Percentiles rank a stretch among this genome's conserved stretches.
Evolutionary conservation across 2,329 filamentous ascomycete species (phyloP).

Genomic region (Peltaster fructicola): DNA sequence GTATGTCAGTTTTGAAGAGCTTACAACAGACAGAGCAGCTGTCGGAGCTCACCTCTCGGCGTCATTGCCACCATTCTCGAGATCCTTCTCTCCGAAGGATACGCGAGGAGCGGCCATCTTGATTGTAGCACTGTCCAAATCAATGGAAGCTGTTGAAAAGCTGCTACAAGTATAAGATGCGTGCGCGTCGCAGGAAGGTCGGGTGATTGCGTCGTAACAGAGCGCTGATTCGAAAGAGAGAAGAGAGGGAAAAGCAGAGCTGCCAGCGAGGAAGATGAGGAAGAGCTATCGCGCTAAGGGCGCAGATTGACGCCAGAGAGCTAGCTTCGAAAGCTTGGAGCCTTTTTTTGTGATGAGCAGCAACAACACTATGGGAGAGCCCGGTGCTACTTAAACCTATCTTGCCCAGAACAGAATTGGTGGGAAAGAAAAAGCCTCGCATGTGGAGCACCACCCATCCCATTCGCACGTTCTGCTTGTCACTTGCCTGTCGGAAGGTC

Average conservation of each 20-base stretch:
- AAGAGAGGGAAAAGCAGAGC: constrained; percentile 2
- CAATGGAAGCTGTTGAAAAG: constrained; percentile 12
- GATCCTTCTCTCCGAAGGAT: constrained; percentile 23
- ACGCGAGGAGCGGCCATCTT: constrained; percentile 22
- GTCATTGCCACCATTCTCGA: constrained; percentile 19
- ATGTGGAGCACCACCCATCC: too few relatives aligned
- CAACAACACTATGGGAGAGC: too few relatives aligned
- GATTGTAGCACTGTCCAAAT: constrained; percentile 15
- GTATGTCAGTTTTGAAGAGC: constrained; percentile 1
- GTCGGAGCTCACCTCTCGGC: constrained; percentile 10
- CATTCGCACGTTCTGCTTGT: too few relatives aligned
- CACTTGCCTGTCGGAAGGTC: too few relatives aligned
- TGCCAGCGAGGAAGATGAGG: constrained; percentile 5
- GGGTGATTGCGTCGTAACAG: constrained; percentile 3
- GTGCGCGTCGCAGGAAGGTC: too few relatives aligned
- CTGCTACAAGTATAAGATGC: too few relatives aligned
- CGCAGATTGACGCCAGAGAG: too few relatives aligned
- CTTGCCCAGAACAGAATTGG: too few relatives aligned
- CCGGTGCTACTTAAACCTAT: too few relatives aligned
- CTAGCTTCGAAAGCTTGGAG: too few relatives aligned
- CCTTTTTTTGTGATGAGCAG: too few relatives aligned
- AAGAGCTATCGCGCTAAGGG: too few relatives aligned
- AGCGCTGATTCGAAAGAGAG: constrained; percentile 2
- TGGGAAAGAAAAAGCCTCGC: constrained; percentile 5
- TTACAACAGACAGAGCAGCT: constrained; percentile 1